Conservation (phyloP, 345 rosid genomes). For the Gossypium raimondii region DNA sequence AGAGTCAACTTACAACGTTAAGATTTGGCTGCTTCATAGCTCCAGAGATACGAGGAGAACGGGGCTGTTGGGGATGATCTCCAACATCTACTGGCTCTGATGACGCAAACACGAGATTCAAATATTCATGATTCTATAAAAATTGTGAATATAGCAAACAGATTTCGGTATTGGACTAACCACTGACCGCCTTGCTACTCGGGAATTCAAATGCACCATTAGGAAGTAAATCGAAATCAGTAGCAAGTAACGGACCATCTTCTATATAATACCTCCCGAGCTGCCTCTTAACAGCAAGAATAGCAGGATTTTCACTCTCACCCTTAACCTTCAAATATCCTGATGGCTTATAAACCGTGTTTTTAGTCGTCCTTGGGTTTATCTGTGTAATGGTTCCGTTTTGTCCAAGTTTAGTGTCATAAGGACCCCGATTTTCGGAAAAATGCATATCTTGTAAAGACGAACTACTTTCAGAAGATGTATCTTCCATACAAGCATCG, state of each 20-base stretch:
- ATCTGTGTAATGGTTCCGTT: conserved; percentile 28
- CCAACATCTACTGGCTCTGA: conserved; percentile 59
- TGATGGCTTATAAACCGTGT: not conserved
- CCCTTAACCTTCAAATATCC: conserved; percentile 72
- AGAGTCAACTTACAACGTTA: conserved; percentile 53
- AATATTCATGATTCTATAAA: conserved; percentile 9
- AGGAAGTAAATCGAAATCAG: conserved; percentile 75
- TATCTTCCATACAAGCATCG: conserved; percentile 49
- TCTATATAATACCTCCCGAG: conserved; percentile 70
- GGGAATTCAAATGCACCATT: conserved; percentile 81
- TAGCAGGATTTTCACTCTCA: conserved; percentile 65
- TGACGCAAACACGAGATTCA: conserved; percentile 16
- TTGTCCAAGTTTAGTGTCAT: conserved; percentile 30
- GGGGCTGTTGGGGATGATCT: conserved; percentile 39
- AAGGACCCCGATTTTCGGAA: conserved; percentile 39
- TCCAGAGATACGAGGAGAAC: conserved; percentile 43
- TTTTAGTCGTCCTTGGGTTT: conserved; percentile 32
- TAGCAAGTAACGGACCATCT: conserved; percentile 78
- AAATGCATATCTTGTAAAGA: conserved; percentile 53
- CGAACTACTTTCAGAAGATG: conserved; percentile 72
- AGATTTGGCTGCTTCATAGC: conserved; percentile 36
- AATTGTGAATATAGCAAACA: not conserved
- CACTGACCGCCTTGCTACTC: conserved; percentile 40
- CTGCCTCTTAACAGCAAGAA: conserved; percentile 77
- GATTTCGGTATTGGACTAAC: conserved; percentile 32